phyloP scores from a whole-genome alignment of 2,329 filamentous ascomycete genomes.

The Daldinia sp. region DNA sequence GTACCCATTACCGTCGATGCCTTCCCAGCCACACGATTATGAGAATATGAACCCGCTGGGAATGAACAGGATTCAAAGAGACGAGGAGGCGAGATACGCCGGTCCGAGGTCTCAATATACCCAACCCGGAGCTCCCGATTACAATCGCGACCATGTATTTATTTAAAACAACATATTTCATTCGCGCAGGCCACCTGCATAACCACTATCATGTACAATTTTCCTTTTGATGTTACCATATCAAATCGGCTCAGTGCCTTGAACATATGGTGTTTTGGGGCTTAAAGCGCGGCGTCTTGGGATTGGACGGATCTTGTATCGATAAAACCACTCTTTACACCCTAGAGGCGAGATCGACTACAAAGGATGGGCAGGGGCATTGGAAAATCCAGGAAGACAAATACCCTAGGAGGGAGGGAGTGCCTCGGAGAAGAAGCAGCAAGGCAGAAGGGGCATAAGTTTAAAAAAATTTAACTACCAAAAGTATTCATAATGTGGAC shows the following conservation, averaged over 20 bases:
- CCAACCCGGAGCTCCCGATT: slow-evolving; percentile 34
- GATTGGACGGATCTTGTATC: slow-evolving; percentile 29
- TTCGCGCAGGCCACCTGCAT: slow-evolving; percentile 1
- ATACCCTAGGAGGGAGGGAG: neutral
- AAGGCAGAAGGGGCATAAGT: neutral
- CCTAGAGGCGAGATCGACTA: slow-evolving; percentile 17
- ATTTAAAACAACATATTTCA: slow-evolving; percentile 34
- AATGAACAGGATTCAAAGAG: slow-evolving; percentile 62
- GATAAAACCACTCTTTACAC: slow-evolving; percentile 22
- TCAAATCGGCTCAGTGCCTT: slow-evolving; percentile 6
- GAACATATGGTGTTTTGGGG: slow-evolving; percentile 14
- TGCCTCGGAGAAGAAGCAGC: neutral
- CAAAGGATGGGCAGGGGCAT: slow-evolving; percentile 6
- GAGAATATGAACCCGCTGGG: slow-evolving; percentile 62
- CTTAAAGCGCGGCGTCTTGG: slow-evolving; percentile 37
- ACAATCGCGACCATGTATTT: slow-evolving; percentile 40
- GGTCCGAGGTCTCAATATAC: slow-evolving; percentile 34
- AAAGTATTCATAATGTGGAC: slow-evolving; percentile 26
- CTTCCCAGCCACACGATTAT: slow-evolving; percentile 38
- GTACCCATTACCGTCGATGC: slow-evolving; percentile 41
- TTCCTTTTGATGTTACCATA: slow-evolving; percentile 20
- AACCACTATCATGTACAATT: slow-evolving; percentile 14
- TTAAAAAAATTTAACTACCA: neutral
- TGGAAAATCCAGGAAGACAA: slow-evolving; percentile 7
- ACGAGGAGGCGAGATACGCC: slow-evolving; percentile 34